Base-by-base conservation (phyloP, 2,329 filamentous ascomycete genomes). In the Aspergillus pseudonomiae region DNA sequence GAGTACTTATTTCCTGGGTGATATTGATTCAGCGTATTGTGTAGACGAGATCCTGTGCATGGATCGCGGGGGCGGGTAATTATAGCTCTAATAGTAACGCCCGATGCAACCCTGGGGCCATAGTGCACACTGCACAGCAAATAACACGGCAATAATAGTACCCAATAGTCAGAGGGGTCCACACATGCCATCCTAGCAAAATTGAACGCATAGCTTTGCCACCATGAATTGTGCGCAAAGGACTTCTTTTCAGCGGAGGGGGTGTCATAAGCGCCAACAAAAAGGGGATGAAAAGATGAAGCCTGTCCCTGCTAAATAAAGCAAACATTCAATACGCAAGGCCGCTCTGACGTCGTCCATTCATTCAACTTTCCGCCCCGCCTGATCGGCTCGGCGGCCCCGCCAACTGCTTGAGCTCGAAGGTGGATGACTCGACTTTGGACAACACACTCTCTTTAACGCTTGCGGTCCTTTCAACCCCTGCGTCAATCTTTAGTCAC, bases 291-390 rank as follows among this genome's bases (percentile, higher is more conserved):
- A 16, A 9, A 14, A 30, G 14, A 30, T 32, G 6, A 11, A 54
- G n/a, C 21, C 21, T 1, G 52, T 9, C 39, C 19, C 16, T 21
- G 10, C 52, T 36, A 54, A 54, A 54, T 54, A 54, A 54, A 54
- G 52, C 52, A 55, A 24, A 39, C 32, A 32, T 53, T n/a, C 14
- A 24, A 48, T 7, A 26, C 45, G 26, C 14, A 55, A 26, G 24
- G 52, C 52, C 30, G 32, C 54, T 54, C 65, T 67, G 65, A 67
- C 64, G 64, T 64, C 60, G 60, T 55, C 57, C 53, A 30, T 58
- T 48, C 56, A 48, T 45, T 26, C 26, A 45, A 21, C 28, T 59
- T 48, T 60, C 60, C 60, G 59, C 64, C 58, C 62, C 58, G 57
- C 57, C 56, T 58, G 50, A 63, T 55, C 65, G 46, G 54, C 64